Base-by-base conservation (phyloP, 495 filamentous ascomycete genomes). In the Bathelium albidoporum region DNA sequence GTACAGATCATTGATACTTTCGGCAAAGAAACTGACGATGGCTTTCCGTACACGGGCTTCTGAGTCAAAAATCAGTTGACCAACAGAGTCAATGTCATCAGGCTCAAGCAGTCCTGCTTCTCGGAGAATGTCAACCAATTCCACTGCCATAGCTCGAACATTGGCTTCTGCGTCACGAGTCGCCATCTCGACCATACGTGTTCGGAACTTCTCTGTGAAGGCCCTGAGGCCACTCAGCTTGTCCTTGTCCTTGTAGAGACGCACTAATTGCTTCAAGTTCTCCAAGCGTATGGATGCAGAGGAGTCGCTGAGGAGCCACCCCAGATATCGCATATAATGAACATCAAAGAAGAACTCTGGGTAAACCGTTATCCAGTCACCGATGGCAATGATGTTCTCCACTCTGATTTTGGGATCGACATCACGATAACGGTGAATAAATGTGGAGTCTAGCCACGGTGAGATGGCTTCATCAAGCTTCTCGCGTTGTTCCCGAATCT, bases 351-450 rank as follows among this genome's bases (percentile, higher is more conserved):
- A 97, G 59, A 88, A 79, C 44, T 91, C 88, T 7, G 91, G 88
- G 41, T 94, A 84, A 18, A 80, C 83, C 66, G 82, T 81, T 68
- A 97, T 91, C 94, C 94, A 98, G 32, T 83, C 80, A 41, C 91
- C 90, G 26, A 98, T 79, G 9, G 90, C 89, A 59, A 85, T 82
- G 52, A 95, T 83, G 69, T 91, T 95, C 64, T 95, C 90, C 1
- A 84, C 82, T 39, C 94, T 84, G 60, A 98, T 95, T 64, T 79
- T 87, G 1, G 89, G 82, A 73, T 98, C 94, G 24, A 97, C 82
- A 66, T 98, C 94, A 36, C 94, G 89, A 73, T 97, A 97, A 29
- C 94, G 88, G 73, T 97, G 91, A 32, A 96, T 85, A 68, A 94
- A 98, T 31, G 97, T 85, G 11, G 89, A 87, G 62, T 96, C 88